Conservation (phyloP, 2,329 filamentous ascomycete species). For the Remersonia thermophila region DNA sequence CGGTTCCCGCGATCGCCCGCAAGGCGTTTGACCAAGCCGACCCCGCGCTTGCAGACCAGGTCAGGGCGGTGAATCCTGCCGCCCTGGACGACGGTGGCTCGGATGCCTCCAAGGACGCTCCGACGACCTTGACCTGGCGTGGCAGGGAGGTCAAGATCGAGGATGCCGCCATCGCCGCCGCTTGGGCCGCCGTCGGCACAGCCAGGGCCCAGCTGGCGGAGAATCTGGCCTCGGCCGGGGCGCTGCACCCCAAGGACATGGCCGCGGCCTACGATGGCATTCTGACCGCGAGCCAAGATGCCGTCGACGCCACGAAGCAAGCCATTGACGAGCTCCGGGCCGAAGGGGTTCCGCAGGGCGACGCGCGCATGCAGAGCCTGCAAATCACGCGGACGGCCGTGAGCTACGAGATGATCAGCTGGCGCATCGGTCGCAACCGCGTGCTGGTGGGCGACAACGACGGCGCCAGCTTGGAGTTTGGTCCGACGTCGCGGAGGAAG, state of each 20-base stretch:
- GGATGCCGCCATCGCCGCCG: conserved; percentile 81
- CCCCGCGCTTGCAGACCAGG: conserved; percentile 45
- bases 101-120: conserved; percentile 36
- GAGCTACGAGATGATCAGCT: conserved; percentile 87
- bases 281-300: conserved; percentile 81
- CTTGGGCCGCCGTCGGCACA: conserved; percentile 56
- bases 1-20: conserved; percentile 66
- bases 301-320: conserved; percentile 82
- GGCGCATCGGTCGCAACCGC: conserved; percentile 86
- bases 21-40: conserved; percentile 62
- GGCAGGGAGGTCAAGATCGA: conserved; percentile 77
- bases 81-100: conserved; percentile 47
- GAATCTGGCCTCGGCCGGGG: conserved; percentile 31
- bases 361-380: conserved; percentile 78
- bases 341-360: conserved; percentile 74
- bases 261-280: conserved; percentile 86
- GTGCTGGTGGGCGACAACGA: conserved; percentile 76
- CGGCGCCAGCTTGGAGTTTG: conserved; percentile 49
- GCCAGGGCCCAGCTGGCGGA: conserved; percentile 39
- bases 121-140: conserved; percentile 74
- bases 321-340: conserved; percentile 80
- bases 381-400: conserved; percentile 88
- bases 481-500: conserved; percentile 32
- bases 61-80: conserved; percentile 59
- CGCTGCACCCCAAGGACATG: conserved; percentile 48